Evolutionary conservation across 106 monocot genomes (phyloP).

Genomic region (Dendrobium nobile): DNA sequence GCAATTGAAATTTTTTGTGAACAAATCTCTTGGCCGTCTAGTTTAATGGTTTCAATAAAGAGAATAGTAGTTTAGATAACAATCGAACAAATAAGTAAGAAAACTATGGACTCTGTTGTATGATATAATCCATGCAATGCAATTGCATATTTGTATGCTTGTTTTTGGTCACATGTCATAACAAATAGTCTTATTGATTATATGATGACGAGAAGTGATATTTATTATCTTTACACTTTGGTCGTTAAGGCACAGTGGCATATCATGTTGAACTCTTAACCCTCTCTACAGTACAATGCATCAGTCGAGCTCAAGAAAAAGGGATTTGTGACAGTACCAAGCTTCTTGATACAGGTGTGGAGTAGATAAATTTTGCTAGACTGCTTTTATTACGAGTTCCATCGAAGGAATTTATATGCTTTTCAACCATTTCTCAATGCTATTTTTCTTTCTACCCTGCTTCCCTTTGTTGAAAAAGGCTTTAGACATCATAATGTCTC

Average conservation of each 20-base stretch:
- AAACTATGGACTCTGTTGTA: not conserved
- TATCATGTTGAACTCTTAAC: not conserved
- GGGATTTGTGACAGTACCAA: conserved; percentile 76
- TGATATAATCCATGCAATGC: not conserved
- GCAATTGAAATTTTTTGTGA: not conserved
- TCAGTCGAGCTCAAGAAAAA: conserved; percentile 61
- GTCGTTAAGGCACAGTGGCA: not conserved
- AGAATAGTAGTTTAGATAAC: not conserved
- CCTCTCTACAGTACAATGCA: conserved; percentile 65
- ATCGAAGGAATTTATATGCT: not conserved
- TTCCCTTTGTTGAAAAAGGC: not conserved
- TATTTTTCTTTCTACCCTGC: not conserved
- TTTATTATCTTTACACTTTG: not conserved
- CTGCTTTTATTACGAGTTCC: not conserved
- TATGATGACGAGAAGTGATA: not conserved
- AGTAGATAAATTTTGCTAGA: not conserved
- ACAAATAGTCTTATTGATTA: not conserved
- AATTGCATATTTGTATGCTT: not conserved
- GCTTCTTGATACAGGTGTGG: conserved; percentile 61
- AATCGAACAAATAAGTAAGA: not conserved
- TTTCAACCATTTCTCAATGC: not conserved
- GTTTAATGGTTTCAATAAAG: not conserved
- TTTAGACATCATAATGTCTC: not conserved
- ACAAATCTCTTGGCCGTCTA: not conserved
- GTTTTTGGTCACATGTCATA: not conserved